Conservation (phyloP, 2,329 filamentous ascomycete species). For the Calycina herbarum region DNA sequence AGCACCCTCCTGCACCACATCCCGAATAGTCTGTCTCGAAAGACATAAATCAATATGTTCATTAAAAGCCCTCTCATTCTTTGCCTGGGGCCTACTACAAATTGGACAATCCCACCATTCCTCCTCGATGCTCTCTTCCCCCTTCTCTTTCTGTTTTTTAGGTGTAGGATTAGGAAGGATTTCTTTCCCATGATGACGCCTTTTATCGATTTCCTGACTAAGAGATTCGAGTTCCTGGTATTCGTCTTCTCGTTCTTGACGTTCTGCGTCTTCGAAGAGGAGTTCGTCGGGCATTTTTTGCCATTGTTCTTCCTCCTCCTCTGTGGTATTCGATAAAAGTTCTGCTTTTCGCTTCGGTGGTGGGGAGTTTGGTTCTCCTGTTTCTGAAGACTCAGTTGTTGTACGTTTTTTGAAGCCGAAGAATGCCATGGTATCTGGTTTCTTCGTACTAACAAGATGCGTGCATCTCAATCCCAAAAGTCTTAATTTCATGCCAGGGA, state of each 20-base stretch:
- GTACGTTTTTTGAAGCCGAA: conserved; percentile 62
- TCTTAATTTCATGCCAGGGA: conserved; percentile 74
- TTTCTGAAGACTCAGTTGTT: conserved; percentile 19
- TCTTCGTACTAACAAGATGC: conserved; percentile 82
- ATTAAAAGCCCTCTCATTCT: conserved; percentile 80
- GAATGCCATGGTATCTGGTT: conserved; percentile 72
- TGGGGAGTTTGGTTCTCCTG: conserved; percentile 19
- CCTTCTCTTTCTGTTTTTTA: conserved; percentile 32
- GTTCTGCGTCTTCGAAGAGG: conserved; percentile 58
- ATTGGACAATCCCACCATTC: conserved; percentile 85
- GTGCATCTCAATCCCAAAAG: conserved; percentile 90
- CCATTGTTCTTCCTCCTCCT: conserved; percentile 51
- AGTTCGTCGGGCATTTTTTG: conserved; percentile 69
- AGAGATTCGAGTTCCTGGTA: conserved; percentile 61
- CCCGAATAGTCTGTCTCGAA: conserved; percentile 80
- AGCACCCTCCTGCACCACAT: conserved; percentile 63
- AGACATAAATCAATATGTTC: conserved; percentile 91
- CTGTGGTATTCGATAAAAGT: conserved; percentile 38
- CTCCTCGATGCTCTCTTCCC: conserved; percentile 29
- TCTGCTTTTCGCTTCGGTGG: conserved; percentile 41
- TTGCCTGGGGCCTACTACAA: conserved; percentile 72
- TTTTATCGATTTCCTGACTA: conserved; percentile 49
- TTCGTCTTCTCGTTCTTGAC: conserved; percentile 59
- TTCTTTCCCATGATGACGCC: conserved; percentile 51
- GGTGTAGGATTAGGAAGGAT: conserved; percentile 47